A percentile compares a stretch with the other conserved stretches of the same genome.
Evolutionary conservation across 2,329 filamentous ascomycete species (phyloP).

Genomic region (Fusarium sp.): DNA sequence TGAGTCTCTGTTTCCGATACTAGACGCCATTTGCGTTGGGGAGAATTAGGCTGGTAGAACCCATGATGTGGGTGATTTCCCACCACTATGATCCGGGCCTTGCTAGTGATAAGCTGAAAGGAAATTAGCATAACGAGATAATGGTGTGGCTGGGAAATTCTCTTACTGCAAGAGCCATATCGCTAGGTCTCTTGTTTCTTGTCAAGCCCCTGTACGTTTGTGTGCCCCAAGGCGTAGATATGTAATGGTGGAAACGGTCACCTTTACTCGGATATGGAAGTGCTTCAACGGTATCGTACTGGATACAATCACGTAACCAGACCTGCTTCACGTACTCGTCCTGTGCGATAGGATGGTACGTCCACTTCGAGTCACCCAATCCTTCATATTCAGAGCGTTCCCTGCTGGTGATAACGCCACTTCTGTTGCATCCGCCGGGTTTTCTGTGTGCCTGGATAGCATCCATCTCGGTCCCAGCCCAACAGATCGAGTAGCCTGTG

Average conservation of each 20-base stretch:
- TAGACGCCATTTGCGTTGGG: neutral
- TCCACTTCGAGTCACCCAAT: neutral
- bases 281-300: neutral
- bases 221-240: conserved; percentile 6
- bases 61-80: conserved; percentile 2
- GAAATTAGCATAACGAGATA: neutral
- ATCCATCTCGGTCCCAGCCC: conserved; percentile 1
- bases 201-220: neutral
- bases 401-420: too few relatives aligned
- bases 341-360: conserved; percentile 4
- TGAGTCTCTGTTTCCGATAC: neutral
- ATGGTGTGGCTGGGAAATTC: fast-evolving
- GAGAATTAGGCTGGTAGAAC: neutral
- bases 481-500: conserved; percentile 23
- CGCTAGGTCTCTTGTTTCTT: conserved; percentile 5
- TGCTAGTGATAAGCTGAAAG: neutral
- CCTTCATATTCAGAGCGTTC: neutral
- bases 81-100: neutral
- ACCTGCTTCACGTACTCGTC: conserved; percentile 12
- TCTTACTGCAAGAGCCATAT: conserved; percentile 11
- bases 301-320: conserved; percentile 11
- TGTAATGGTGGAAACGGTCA: neutral
- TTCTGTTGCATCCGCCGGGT: fast-evolving
- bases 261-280: neutral
- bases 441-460: conserved; percentile 1